Conservation (phyloP, 1,284 basidiomycete genomes). For the Erythrobasidium hasegawianum region DNA sequence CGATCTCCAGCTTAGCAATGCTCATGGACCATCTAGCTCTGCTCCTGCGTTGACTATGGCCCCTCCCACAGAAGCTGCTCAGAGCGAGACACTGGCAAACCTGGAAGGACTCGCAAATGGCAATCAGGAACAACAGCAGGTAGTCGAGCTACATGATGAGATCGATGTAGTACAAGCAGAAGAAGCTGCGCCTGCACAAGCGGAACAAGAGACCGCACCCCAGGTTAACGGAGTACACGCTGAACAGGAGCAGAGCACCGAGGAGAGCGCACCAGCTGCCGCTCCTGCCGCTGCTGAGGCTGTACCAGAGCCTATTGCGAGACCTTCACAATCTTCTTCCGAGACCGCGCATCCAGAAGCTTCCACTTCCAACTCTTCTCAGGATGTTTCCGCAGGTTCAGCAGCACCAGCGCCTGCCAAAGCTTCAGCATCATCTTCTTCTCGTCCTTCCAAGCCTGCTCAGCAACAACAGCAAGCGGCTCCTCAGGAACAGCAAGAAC, state of each 20-base stretch:
- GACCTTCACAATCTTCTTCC: constrained; percentile 9
- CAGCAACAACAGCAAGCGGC: constrained; percentile 38
- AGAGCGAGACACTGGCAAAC: constrained; percentile 14
- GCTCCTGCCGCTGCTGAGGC: constrained; percentile 46
- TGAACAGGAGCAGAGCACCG: constrained; percentile 39
- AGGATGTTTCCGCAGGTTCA: constrained; percentile 48
- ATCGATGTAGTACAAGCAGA: constrained; percentile 16
- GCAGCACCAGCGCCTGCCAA: constrained; percentile 20
- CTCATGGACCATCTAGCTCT: constrained; percentile 16
- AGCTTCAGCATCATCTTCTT: constrained; percentile 47
- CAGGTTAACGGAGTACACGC: constrained; percentile 38
- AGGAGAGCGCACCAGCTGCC: constrained; percentile 41
- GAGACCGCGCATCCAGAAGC: constrained; percentile 4
- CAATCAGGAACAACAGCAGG: constrained; percentile 43
- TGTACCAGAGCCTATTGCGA: constrained; percentile 45
- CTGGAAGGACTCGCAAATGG: constrained; percentile 32
- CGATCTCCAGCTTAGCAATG: constrained; percentile 29
- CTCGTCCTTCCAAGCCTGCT: constrained; percentile 21
- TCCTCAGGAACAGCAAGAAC: constrained; percentile 40
- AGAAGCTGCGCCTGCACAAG: not conserved
- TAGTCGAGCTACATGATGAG: constrained; percentile 39
- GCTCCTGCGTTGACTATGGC: constrained; percentile 30
- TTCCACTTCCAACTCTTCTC: constrained; percentile 48
- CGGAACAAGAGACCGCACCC: constrained; percentile 20
- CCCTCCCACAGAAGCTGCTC: constrained; percentile 16